Percentiles rank a stretch among this genome's conserved stretches.
Evolutionary conservation across 192 early-diverging fungal species (phyloP).

Genomic region (Allomyces macrogynus): DNA sequence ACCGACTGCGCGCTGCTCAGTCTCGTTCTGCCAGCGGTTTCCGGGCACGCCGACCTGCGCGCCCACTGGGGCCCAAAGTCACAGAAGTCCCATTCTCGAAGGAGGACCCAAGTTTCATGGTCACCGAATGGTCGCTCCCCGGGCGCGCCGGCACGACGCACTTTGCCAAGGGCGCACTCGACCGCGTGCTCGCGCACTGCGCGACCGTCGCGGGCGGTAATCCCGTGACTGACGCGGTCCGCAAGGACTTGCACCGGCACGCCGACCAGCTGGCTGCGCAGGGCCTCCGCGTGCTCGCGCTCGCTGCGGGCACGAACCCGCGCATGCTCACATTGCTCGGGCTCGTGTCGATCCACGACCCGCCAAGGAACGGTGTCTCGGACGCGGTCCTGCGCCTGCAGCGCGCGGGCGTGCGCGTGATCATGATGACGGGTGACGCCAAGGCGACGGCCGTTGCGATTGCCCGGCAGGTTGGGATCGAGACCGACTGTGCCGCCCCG

Average conservation of each 20-base stretch:
- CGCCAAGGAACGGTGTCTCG: conserved; percentile 59
- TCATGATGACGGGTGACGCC: conserved; percentile 98
- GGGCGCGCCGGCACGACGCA: background rate
- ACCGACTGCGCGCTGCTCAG: conserved; percentile 87
- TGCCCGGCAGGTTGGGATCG: conserved; percentile 68
- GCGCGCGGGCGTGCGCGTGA: conserved; percentile 59
- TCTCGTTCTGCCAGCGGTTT: conserved; percentile 11
- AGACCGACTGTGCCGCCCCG: conserved; percentile 22
- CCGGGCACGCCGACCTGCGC: conserved; percentile 2
- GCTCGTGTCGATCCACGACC: conserved; percentile 80
- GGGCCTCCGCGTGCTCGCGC: conserved; percentile 71
- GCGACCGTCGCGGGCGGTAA: conserved; percentile 5
- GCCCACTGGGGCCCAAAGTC: conserved; percentile 25
- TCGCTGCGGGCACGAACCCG: conserved; percentile 44
- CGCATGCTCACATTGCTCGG: conserved; percentile 52
- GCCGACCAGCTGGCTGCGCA: conserved; percentile 29
- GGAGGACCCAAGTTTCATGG: conserved; percentile 90
- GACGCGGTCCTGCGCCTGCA: conserved; percentile 49
- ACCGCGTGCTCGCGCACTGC: conserved; percentile 56
- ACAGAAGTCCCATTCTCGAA: conserved; percentile 75
- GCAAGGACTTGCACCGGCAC: too few relatives aligned
- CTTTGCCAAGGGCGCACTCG: conserved; percentile 70
- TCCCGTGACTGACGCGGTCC: too few relatives aligned
- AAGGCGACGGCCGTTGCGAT: conserved; percentile 78
- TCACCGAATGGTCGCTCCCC: conserved; percentile 31